Percentiles rank a stretch among this genome's conserved stretches.
Evolutionary conservation across 2,329 filamentous ascomycete species (phyloP).

Genomic region (Colletotrichum orchidophilum): DNA sequence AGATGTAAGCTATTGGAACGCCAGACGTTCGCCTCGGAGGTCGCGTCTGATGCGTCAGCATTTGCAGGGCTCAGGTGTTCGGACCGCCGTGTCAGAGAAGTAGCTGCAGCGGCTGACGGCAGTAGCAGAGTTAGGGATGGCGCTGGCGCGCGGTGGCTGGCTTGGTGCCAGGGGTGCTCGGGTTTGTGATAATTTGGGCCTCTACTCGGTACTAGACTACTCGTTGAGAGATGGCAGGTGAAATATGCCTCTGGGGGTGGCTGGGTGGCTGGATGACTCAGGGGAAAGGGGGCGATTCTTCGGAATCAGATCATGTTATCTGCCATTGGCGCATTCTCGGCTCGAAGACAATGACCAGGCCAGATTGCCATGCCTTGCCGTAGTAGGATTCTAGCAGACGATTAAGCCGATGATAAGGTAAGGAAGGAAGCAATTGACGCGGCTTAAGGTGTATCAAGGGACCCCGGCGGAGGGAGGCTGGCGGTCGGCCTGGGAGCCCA

Average conservation of each 20-base stretch:
- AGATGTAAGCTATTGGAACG: background rate
- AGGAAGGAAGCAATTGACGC: background rate
- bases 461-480: background rate
- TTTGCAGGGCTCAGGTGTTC: slow-evolving; percentile 5
- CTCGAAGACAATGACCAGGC: background rate
- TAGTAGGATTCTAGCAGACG: slow-evolving; percentile 7
- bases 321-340: background rate
- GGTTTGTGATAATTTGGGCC: slow-evolving; percentile 16
- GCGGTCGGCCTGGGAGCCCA: slow-evolving; percentile 4
- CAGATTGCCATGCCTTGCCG: background rate
- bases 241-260: slow-evolving; percentile 8
- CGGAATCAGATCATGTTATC: background rate
- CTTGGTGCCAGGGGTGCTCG: slow-evolving; percentile 20
- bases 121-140: slow-evolving; percentile 22
- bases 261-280: slow-evolving; percentile 11
- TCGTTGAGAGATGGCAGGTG: slow-evolving; percentile 9
- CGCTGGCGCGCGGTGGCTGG: slow-evolving; percentile 25
- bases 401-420: slow-evolving; percentile 6
- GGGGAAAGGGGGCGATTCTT: slow-evolving; percentile 4
- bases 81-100: slow-evolving; percentile 28
- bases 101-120: slow-evolving; percentile 31
- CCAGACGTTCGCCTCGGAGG: slow-evolving; percentile 4
- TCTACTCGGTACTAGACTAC: too few relatives aligned
- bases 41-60: slow-evolving; percentile 6
- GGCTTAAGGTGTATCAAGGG: background rate